These are phyloP conservation scores for Paecilomyces niveus DNA, from an alignment of 2,329 filamentous ascomycete species.

Conservation along the genomic window DNA sequence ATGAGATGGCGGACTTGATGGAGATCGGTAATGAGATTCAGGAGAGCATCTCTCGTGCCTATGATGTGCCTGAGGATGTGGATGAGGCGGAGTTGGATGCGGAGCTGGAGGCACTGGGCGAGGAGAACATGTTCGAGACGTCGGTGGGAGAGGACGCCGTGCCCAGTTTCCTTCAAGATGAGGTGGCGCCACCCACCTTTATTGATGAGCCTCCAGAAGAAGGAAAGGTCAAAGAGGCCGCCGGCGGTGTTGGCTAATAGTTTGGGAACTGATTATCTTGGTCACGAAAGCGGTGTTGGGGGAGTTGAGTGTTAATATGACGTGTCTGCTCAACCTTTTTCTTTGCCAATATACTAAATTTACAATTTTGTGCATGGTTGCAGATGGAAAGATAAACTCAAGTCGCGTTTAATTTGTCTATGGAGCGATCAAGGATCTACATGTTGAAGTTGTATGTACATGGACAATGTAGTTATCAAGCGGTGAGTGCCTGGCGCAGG, in stretches of 20 bases:
- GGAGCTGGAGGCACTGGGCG: conserved; percentile 86
- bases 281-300: background rate
- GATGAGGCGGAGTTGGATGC: conserved; percentile 95
- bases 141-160: conserved; percentile 55
- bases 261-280: background rate
- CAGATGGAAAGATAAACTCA: background rate
- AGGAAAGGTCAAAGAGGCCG: conserved; percentile 76
- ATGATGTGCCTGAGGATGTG: conserved; percentile 93
- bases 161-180: conserved; percentile 84
- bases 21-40: conserved; percentile 98
- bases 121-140: conserved; percentile 84
- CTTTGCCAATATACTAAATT: background rate
- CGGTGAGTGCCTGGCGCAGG: background rate
- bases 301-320: background rate
- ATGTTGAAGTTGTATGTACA: background rate
- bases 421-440: background rate
- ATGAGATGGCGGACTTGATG: conserved; percentile 98
- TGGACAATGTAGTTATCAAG: background rate
- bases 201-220: conserved; percentile 81
- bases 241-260: conserved; percentile 31
- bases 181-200: conserved; percentile 74
- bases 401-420: background rate
- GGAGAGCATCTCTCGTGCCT: conserved; percentile 82
- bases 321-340: background rate
- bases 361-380: background rate